These are phyloP conservation scores for Brassica carinata DNA, from an alignment of 345 rosid species.

Conservation along the genomic window DNA sequence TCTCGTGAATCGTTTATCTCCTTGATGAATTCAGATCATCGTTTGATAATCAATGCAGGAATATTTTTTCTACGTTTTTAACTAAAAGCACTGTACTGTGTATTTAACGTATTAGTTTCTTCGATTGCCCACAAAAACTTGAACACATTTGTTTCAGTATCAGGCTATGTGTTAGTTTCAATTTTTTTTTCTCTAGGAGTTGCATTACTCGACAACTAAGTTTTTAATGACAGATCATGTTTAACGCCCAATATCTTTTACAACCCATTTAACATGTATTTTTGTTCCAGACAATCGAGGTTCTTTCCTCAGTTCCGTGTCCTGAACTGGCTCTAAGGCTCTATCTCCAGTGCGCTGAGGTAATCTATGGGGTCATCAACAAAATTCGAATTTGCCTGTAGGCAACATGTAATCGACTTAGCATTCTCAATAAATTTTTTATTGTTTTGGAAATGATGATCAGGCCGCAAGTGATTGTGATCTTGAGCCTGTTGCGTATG, in stretches of 20 bases:
- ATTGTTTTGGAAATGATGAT: conserved; percentile 27
- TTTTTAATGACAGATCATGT: background rate
- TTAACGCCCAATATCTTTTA: background rate
- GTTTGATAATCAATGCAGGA: background rate
- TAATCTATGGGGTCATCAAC: conserved; percentile 35
- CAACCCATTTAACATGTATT: conserved; percentile 11
- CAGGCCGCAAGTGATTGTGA: conserved; percentile 88
- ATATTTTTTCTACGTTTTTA: background rate
- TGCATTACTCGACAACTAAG: conserved; percentile 1
- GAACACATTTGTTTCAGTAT: no score
- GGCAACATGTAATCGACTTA: conserved; percentile 9
- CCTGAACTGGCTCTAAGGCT: conserved; percentile 86
- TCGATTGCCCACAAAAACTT: background rate
- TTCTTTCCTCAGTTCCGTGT: conserved; percentile 61
- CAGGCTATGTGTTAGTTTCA: background rate
- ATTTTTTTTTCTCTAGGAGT: background rate
- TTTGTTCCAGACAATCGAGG: conserved; percentile 65
- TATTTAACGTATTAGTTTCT: background rate
- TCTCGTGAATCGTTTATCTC: conserved; percentile 1
- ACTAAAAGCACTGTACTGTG: conserved; percentile 1
- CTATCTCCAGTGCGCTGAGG: conserved; percentile 92
- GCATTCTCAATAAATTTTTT: background rate
- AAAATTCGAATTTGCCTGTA: background rate
- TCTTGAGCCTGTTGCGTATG: conserved; percentile 84
- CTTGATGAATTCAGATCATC: background rate